These are phyloP conservation scores for Clavispora phyllophila DNA, from an alignment of 805 yeast species.

Conservation along the genomic window DNA sequence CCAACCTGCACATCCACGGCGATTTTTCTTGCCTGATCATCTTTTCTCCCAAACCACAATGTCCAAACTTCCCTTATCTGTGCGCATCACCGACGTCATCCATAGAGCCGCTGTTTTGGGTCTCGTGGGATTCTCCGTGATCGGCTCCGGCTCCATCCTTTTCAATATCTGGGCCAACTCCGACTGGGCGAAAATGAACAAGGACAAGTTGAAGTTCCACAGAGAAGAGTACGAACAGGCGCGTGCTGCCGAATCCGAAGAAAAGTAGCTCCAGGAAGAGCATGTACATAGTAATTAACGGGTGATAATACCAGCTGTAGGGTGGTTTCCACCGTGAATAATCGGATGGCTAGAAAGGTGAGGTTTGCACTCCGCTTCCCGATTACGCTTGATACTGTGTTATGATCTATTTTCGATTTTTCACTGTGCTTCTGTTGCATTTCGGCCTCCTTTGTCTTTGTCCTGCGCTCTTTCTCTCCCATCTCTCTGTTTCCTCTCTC, in stretches of 20 bases:
- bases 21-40: not conserved
- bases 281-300: conserved; percentile 1
- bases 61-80: conserved; percentile 35
- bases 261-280: conserved; percentile 1
- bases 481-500: conserved; percentile 2
- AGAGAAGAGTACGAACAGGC: conserved; percentile 27
- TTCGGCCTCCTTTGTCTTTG: no score
- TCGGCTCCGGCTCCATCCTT: conserved; percentile 34
- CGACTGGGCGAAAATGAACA: conserved; percentile 39
- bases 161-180: conserved; percentile 41
- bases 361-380: no score
- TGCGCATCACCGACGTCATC: conserved; percentile 39
- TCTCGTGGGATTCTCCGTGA: conserved; percentile 33
- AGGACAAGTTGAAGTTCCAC: conserved; percentile 34
- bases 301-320: not conserved
- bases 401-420: no score
- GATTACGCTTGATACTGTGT: no score
- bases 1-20: not conserved
- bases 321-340: no score
- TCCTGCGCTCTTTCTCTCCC: not conserved
- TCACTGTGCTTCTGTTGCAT: no score
- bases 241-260: conserved; percentile 14
- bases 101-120: conserved; percentile 40
- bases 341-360: no score
- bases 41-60: conserved; percentile 4